Base-by-base conservation (phyloP, 495 filamentous ascomycete species). In the Parachaetomium inaequale region DNA sequence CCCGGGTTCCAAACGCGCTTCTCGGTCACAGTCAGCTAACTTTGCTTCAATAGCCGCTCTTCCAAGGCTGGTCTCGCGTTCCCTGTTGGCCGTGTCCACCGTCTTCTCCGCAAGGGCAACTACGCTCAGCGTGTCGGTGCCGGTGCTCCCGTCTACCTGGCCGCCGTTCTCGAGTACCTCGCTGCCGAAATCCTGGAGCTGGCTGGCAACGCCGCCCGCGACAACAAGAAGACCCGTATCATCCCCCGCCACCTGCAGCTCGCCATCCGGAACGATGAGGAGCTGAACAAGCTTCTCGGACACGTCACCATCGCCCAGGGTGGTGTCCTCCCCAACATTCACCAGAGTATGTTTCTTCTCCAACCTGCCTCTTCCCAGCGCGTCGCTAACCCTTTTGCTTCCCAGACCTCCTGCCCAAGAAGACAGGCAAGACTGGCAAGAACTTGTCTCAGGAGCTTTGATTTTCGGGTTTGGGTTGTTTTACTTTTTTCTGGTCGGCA, bases 141-240 rank as follows among this genome's bases (percentile, higher is more conserved):
- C 74, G 91, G 93, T 85, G 94, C 94, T 69, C 94, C 94, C 66
- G 94, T 98, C 73, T 98, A 98, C 75, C 89, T 98, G 67, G 94
- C 94, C 66, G 94, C 94, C 57, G 94, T 98, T 40, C 92, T 98
- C 42, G 94, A 98, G 83, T 98, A 98, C 72, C 90, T 98, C 60
- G 93, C 94, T 64, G 94, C 94, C 63, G 94, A 98, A 80, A 97
- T 98, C 63, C 92, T 98, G 75, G 94, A 98, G 81, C 83, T 98
- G 80, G 94, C 94, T 76, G 94, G 94, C 71, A 98, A 98, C 76
- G 94, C 94, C 67, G 94, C 94, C 61, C 93, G 94, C 75, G 94
- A 98, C 81, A 98, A 98, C 89, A 98, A 98, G 91, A 98, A 97
- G 88, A 98, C 93, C 64, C 92, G 94, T 89, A 98, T 98, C 84